These are phyloP conservation scores for Huntiella abstrusa DNA, from an alignment of 2,329 filamentous ascomycete species.

Conservation along the genomic window DNA sequence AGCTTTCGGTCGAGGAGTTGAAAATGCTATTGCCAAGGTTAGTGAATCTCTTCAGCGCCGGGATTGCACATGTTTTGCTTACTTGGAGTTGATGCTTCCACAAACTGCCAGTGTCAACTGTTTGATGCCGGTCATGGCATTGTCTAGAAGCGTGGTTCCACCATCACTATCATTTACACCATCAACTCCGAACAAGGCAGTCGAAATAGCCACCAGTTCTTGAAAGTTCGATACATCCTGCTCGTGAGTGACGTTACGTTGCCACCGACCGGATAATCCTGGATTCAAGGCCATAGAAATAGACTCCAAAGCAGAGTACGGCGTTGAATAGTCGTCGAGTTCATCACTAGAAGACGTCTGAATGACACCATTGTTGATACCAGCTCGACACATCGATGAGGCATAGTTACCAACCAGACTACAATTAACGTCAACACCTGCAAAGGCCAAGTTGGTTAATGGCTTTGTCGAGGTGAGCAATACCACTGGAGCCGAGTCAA, in stretches of 20 bases:
- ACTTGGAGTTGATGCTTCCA: background rate
- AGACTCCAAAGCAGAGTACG: slow-evolving; percentile 6
- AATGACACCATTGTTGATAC: slow-evolving; percentile 2
- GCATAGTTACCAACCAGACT: slow-evolving; percentile 1
- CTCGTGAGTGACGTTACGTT: too few species aligned
- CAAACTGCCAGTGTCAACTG: background rate
- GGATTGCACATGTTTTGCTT: background rate
- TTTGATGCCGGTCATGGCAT: background rate
- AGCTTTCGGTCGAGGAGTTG: background rate
- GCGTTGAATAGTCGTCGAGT: background rate
- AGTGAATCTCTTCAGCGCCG: background rate
- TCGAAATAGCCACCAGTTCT: too few species aligned
- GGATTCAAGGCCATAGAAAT: slow-evolving; percentile 11
- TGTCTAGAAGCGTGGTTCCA: background rate
- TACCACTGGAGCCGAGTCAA: background rate
- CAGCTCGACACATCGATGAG: slow-evolving; percentile 2
- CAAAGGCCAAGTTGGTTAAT: background rate
- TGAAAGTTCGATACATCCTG: too few species aligned
- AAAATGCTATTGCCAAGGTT: background rate
- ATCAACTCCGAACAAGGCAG: background rate
- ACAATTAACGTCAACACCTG: slow-evolving; percentile 7
- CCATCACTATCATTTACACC: slow-evolving; percentile 9
- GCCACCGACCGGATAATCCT: slow-evolving; percentile 8
- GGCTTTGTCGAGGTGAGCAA: background rate
- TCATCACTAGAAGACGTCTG: background rate